Base-by-base conservation (phyloP, 208 protist species). In the Novymonas esmeraldas region DNA sequence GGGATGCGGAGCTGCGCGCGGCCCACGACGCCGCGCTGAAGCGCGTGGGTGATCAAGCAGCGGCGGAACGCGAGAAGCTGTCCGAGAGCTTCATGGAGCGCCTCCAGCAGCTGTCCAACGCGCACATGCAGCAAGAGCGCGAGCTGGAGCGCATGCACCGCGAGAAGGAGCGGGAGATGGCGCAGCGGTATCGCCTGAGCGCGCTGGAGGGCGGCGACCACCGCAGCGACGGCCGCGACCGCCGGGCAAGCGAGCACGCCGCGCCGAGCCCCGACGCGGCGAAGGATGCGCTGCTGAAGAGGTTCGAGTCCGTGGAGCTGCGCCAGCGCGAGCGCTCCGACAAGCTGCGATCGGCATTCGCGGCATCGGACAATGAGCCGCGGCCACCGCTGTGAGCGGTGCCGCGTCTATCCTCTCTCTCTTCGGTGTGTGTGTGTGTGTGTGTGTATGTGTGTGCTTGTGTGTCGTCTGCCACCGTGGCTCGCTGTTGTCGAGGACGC, bases 121-220 rank as follows among this genome's bases (percentile, higher is more conserved):
- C 77, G 2, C 85, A 92, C 64, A 69, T 81, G 34, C 62, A 78
- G 28, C 78, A 87, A 24, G 82, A 88, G 58, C 55, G 82, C 5
- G 79, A 85, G 64, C 62, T 83, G 58, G 82, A 92, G 62, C 64
- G 78, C n/a, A 78, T 85, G 72, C 81, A 92, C 39, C 85, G 82
- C 3, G 85, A 92, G 45, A 84, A 85, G 51, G 82, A 92, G 63
- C 73, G 79, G 26, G 76, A 83, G 56, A 75, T 75, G 69, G 69
- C 69, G 38, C 69, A 75, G 61, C 69, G 69, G 2, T 75, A 75
- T 38, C 51, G 69, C 11, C 46, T 75, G 22, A 69, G 45, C 33
- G 44, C 33, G 13, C 18, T 75, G 13, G 69, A 74, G 13, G 61
- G 41, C 11, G 28, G 42, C 42, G 69, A 75, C 63, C 56, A 75